Percentiles rank a stretch among this genome's conserved stretches.
Evolutionary conservation across 208 protist genomes (phyloP).

Genomic region (Zelonia costaricensis): DNA sequence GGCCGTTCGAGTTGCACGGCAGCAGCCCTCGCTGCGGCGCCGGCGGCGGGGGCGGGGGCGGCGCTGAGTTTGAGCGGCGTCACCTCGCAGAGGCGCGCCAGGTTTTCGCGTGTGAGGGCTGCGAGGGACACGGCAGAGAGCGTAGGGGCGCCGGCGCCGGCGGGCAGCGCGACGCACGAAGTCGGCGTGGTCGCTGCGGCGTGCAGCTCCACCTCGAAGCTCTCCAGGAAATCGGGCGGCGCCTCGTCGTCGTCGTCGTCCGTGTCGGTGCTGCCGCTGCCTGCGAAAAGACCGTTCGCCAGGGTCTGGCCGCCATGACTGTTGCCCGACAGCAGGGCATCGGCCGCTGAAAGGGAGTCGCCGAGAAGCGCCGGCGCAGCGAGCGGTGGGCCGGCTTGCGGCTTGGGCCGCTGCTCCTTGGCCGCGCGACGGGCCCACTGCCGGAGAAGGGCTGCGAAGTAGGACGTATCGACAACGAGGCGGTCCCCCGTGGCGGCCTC

Average conservation of each 20-base stretch:
- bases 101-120: constrained; percentile 29
- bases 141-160: neutral
- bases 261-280: constrained; percentile 9
- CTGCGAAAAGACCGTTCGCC: neutral
- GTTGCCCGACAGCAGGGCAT: neutral
- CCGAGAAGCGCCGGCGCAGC: constrained; percentile 12
- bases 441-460: constrained; percentile 50
- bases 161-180: too few species aligned
- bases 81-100: constrained; percentile 21
- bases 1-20: too few species aligned
- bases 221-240: constrained; percentile 22
- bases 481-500: constrained; percentile 60
- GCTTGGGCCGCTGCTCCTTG: constrained; percentile 1
- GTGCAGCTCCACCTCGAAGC: constrained; percentile 57
- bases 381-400: neutral
- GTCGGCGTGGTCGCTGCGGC: too few species aligned
- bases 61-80: neutral
- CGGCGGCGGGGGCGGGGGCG: neutral
- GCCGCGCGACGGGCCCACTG: constrained; percentile 32
- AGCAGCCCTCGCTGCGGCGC: neutral
- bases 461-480: constrained; percentile 81
- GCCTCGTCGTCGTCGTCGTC: constrained; percentile 24
- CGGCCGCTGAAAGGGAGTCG: too few species aligned
- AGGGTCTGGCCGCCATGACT: neutral
- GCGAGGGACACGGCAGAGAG: constrained; percentile 11